These are phyloP conservation scores for Diplogelasinospora grovesii DNA, from an alignment of 495 filamentous ascomycete genomes.

Conservation along the genomic window DNA sequence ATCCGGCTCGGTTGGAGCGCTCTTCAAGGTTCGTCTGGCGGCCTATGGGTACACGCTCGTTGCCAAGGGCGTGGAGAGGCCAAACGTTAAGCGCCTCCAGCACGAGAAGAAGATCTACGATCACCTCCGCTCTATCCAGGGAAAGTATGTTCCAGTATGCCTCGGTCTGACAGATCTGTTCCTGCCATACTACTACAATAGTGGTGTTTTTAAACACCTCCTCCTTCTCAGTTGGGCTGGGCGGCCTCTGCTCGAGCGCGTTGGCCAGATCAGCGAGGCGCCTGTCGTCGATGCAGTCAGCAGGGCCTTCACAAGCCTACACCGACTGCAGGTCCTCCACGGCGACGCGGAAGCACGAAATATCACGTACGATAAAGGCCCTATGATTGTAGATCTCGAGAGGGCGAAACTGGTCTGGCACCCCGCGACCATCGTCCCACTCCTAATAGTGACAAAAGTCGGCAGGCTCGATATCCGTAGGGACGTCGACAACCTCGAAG, in stretches of 20 bases:
- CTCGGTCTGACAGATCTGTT: conserved; percentile 28
- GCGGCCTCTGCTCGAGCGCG: conserved; percentile 11
- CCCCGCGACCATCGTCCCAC: background rate
- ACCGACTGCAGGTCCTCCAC: conserved; percentile 18
- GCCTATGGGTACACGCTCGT: conserved; percentile 44
- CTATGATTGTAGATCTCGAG: conserved; percentile 28
- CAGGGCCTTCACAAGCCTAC: conserved; percentile 9
- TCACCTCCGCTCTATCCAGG: conserved; percentile 26
- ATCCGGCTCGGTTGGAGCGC: conserved; percentile 30
- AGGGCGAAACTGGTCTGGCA: no score
- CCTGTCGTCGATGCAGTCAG: conserved; percentile 3
- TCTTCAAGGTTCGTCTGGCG: conserved; percentile 38
- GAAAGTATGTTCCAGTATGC: conserved; percentile 30
- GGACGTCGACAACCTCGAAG: background rate
- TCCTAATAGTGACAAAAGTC: background rate
- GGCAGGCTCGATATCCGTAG: background rate
- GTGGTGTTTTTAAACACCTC: conserved; percentile 22
- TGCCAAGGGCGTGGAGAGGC: conserved; percentile 33
- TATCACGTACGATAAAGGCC: conserved; percentile 14
- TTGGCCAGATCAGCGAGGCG: conserved; percentile 5
- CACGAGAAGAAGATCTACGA: conserved; percentile 31
- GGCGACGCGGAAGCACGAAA: conserved; percentile 19
- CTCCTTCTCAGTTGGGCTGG: conserved; percentile 31
- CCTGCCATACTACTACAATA: conserved; percentile 23
- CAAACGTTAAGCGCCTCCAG: conserved; percentile 14